phyloP scores from a whole-genome alignment of 768 basidiomycete genomes.

The Boletus rubescentipes region DNA sequence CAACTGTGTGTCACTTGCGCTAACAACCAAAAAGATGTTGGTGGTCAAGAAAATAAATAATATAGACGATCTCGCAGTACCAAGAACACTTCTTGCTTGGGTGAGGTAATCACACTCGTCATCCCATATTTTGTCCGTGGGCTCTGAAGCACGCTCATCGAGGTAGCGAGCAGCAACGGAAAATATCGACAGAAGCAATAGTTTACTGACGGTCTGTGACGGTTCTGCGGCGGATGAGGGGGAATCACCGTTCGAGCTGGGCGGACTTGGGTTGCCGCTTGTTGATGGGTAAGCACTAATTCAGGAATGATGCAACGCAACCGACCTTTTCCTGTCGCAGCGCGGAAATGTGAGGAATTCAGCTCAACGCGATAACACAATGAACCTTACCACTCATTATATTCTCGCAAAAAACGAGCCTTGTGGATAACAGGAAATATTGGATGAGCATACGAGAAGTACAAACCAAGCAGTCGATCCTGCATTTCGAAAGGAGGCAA shows the following conservation, averaged over 20 bases:
- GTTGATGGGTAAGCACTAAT: conserved; percentile 23
- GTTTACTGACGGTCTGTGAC: conserved; percentile 61
- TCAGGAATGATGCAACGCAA: neutral
- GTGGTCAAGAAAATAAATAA: neutral
- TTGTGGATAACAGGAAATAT: conserved; percentile 81
- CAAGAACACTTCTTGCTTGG: conserved; percentile 60
- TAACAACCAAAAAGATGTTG: conserved; percentile 28
- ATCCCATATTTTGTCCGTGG: conserved; percentile 64
- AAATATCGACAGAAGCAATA: conserved; percentile 79
- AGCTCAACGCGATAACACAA: neutral
- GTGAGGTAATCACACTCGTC: conserved; percentile 64
- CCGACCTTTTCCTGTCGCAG: conserved; percentile 29
- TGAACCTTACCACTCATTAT: conserved; percentile 45
- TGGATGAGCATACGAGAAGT: conserved; percentile 84
- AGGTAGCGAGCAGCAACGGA: conserved; percentile 76
- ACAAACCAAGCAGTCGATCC: conserved; percentile 67
- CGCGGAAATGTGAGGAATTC: conserved; percentile 1
- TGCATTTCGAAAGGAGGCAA: conserved; percentile 66
- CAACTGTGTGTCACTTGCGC: conserved; percentile 65
- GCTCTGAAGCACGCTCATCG: conserved; percentile 44
- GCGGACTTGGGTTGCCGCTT: conserved; percentile 38
- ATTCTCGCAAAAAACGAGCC: conserved; percentile 64
- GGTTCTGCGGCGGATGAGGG: conserved; percentile 39
- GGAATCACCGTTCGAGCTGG: conserved; percentile 9
- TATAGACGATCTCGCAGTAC: conserved; percentile 38